phyloP scores from a whole-genome alignment of 2,329 filamentous ascomycete genomes.

The Alternaria dauci region DNA sequence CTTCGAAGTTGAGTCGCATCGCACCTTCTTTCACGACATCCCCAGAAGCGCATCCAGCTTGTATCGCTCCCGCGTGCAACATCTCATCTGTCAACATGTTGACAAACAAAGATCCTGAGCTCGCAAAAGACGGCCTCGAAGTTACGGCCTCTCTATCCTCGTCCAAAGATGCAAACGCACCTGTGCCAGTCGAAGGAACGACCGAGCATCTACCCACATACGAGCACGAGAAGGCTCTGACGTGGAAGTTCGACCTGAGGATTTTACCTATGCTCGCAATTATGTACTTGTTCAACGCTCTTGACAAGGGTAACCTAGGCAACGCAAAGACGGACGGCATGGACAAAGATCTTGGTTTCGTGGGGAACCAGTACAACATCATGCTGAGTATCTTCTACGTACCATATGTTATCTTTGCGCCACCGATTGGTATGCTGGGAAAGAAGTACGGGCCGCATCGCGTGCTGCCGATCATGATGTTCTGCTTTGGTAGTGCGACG shows the following conservation, averaged over 20 bases:
- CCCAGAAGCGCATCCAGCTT: not conserved
- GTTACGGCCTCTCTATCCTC: slow-evolving; percentile 40
- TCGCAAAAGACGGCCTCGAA: slow-evolving; percentile 41
- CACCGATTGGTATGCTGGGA: slow-evolving; percentile 70
- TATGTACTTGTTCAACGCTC: slow-evolving; percentile 66
- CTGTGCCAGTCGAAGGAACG: slow-evolving; percentile 38
- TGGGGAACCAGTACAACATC: slow-evolving; percentile 71
- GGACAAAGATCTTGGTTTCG: slow-evolving; percentile 66
- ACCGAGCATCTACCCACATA: slow-evolving; percentile 46
- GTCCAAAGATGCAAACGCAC: slow-evolving; percentile 30
- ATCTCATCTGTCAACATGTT: slow-evolving; percentile 31
- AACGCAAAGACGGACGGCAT: slow-evolving; percentile 58
- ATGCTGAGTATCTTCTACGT: slow-evolving; percentile 76
- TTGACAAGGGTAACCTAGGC: slow-evolving; percentile 48
- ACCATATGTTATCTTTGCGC: slow-evolving; percentile 75
- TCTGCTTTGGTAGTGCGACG: slow-evolving; percentile 71
- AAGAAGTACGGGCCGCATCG: slow-evolving; percentile 72
- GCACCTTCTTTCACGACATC: not conserved
- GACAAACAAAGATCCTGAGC: slow-evolving; percentile 35
- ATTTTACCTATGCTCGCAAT: slow-evolving; percentile 66
- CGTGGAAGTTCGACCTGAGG: slow-evolving; percentile 63
- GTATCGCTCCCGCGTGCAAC: not conserved
- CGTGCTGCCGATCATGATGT: slow-evolving; percentile 73
- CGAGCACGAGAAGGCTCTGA: slow-evolving; percentile 54
- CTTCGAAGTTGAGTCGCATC: not conserved